Evolutionary conservation across 257 asterid genomes (phyloP).

Genomic region (Solanum sparsipilum): DNA sequence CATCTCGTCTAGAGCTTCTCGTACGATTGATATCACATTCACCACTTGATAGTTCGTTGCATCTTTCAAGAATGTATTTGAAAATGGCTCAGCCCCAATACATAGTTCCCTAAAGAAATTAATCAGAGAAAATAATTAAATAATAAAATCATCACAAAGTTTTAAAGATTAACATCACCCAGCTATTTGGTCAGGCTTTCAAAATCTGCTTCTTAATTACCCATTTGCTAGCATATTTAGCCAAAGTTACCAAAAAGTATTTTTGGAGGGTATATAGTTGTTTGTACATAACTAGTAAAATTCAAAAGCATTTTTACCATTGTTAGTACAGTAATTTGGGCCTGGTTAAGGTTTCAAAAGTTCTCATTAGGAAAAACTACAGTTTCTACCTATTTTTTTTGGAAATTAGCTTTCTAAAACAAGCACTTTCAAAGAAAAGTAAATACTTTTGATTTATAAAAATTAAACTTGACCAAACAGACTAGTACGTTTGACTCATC

Average conservation of each 20-base stretch:
- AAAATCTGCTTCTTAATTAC: neutral
- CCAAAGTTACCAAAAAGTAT: neutral
- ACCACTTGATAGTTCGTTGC: neutral
- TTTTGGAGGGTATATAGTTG: neutral
- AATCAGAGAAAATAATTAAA: neutral
- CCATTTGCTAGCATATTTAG: neutral
- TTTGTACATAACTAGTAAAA: neutral
- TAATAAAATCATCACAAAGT: neutral
- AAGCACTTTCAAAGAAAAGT: too few relatives aligned
- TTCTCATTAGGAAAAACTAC: too few relatives aligned
- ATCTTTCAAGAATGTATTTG: neutral
- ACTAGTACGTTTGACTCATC: neutral
- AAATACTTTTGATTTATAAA: neutral
- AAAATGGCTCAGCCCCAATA: neutral
- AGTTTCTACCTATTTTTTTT: too few relatives aligned
- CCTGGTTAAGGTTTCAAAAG: neutral
- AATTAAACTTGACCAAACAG: neutral
- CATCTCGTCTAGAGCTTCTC: neutral
- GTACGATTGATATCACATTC: neutral
- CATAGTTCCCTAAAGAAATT: neutral
- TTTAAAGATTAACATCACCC: too few relatives aligned
- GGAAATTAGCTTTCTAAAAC: neutral
- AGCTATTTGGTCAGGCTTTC: too few relatives aligned
- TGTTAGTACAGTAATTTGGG: neutral
- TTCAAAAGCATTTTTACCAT: neutral